Evolutionary conservation across 352 stramenopile species (phyloP).

Genomic region (Globisporangium emineosum): DNA sequence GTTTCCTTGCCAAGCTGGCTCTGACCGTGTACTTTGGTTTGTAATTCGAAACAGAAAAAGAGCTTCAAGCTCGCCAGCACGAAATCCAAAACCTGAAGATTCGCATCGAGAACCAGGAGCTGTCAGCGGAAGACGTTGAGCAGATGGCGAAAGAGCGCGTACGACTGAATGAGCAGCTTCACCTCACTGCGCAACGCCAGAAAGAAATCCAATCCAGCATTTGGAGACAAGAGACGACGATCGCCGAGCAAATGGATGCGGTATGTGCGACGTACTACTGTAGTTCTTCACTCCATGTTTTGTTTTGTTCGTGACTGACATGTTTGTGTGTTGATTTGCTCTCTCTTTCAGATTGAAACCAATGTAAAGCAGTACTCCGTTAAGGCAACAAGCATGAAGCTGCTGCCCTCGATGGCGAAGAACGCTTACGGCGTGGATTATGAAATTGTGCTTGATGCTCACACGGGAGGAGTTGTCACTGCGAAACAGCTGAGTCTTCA

Average conservation of each 20-base stretch:
- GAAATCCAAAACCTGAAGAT: conserved; percentile 56
- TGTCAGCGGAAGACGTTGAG: conserved; percentile 74
- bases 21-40: not conserved
- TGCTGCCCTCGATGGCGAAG: conserved; percentile 83
- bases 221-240: conserved; percentile 66
- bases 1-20: not conserved
- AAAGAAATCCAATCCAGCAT: conserved; percentile 56
- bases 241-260: conserved; percentile 59
- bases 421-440: conserved; percentile 80
- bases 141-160: conserved; percentile 64
- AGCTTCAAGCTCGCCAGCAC: conserved; percentile 46
- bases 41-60: conserved; percentile 35
- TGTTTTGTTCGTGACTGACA: not conserved
- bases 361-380: conserved; percentile 81
- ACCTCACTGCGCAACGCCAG: conserved; percentile 59
- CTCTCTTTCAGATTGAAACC: conserved; percentile 39
- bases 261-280: conserved; percentile 33
- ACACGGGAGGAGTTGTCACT: conserved; percentile 54
- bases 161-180: conserved; percentile 71
- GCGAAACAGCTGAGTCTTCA: conserved; percentile 55
- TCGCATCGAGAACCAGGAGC: conserved; percentile 77
- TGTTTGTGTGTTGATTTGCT: conserved; percentile 26
- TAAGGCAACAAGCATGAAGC: conserved; percentile 76
- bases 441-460: conserved; percentile 59
- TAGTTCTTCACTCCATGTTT: not conserved